Base-by-base conservation (phyloP, 1,284 basidiomycete genomes). In the Moesziomyces globuligerus region DNA sequence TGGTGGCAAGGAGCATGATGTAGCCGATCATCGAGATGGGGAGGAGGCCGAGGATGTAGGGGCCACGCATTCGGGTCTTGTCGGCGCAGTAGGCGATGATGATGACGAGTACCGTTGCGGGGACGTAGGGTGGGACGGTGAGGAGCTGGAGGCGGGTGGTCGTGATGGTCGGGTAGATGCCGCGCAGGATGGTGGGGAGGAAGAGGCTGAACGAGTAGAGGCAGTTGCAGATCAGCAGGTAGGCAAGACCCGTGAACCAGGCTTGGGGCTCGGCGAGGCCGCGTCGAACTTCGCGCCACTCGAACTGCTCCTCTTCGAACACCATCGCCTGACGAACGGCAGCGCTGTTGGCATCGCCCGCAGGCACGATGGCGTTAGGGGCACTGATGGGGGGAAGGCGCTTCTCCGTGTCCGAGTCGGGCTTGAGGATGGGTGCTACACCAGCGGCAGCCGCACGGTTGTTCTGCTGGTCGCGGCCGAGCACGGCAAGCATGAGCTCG, bases 161-260 rank as follows among this genome's bases (percentile, higher is more conserved):
- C 5, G 61, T 74, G 54, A 73, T 75, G 11, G 52, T 50, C 0
- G 75, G 65, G 25, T 65, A 69, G 42, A 73, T 70, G 13, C 68
- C 68, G 0, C 53, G 54, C 29, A 89, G 88, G 65, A 90, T 89
- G 1, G 87, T 88, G 29, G 60, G 62, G 8, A 78, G 53, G 57
- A 72, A 74, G 25, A 74, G 61, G 7, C 40, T 48, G 56, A 68
- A 62, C 6, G 65, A 65, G 54, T 76, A 80, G 13, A 80, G 61
- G 2, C 67, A 70, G 52, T 60, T 76, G 40, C 74, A 71, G 47
- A 71, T 61, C 37, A 56, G 57, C 40, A 74, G 42, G 41, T 71
- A 77, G 8, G 65, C 57, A 3, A 75, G 41, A 10, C 75, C 75
- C 1, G 61, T 74, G 21, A 75, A 48, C 75, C 75, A 77, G 2